phyloP scores from a whole-genome alignment of 345 rosid species.

The Pugionium cornutum region DNA sequence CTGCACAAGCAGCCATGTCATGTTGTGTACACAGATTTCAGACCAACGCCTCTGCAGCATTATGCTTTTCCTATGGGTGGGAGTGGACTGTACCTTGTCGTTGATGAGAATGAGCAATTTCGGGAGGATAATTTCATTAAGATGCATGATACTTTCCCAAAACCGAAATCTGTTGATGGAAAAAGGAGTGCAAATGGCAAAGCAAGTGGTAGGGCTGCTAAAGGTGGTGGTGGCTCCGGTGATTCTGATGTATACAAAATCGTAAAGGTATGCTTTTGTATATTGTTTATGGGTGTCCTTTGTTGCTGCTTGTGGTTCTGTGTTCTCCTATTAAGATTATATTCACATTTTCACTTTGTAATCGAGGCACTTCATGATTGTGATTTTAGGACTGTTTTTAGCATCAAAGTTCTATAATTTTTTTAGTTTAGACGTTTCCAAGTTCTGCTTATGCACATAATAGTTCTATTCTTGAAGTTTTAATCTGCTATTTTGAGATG shows the following conservation, averaged over 20 bases:
- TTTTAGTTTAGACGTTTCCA: conserved; percentile 2
- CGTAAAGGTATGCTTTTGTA: conserved; percentile 65
- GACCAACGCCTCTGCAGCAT: conserved; percentile 99
- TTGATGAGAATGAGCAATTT: conserved; percentile 92
- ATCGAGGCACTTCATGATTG: neutral
- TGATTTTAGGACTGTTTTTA: conserved; percentile 6
- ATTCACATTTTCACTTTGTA: neutral
- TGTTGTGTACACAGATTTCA: conserved; percentile 93
- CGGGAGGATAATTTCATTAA: conserved; percentile 90
- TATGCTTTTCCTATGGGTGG: conserved; percentile 95
- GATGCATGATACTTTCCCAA: conserved; percentile 80
- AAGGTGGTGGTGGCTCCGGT: conserved; percentile 71
- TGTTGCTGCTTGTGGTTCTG: conserved; percentile 10
- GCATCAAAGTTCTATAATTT: conserved; percentile 2
- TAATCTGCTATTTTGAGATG: neutral
- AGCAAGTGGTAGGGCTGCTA: conserved; percentile 78
- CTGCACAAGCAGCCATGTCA: conserved; percentile 97
- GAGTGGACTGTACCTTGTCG: conserved; percentile 87
- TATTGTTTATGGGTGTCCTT: conserved; percentile 19
- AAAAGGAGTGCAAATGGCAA: conserved; percentile 64
- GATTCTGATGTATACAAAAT: conserved; percentile 92
- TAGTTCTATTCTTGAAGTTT: neutral
- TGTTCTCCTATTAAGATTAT: neutral
- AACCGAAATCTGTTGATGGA: conserved; percentile 60
- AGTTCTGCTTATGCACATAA: neutral